A percentile compares a stretch with the other conserved stretches of the same genome.
These are phyloP conservation scores for Phialocephala subalpina DNA, from an alignment of 2,329 filamentous ascomycete genomes.

Conservation along the genomic window DNA sequence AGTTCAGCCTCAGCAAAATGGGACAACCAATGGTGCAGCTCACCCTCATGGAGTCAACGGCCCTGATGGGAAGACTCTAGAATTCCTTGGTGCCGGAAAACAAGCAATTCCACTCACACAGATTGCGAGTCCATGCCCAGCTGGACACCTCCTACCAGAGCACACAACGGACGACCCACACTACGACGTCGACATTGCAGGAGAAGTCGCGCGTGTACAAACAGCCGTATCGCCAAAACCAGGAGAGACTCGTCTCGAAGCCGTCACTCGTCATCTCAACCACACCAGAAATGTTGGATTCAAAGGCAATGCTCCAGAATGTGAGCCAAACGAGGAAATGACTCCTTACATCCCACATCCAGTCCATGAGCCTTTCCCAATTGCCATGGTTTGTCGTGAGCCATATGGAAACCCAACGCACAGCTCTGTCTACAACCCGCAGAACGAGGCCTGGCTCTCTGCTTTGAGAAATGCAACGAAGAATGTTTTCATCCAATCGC, in stretches of 20 bases:
- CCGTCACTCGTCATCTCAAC: conserved; percentile 72
- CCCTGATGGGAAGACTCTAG: conserved; percentile 31
- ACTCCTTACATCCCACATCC: conserved; percentile 69
- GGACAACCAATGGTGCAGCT: neutral
- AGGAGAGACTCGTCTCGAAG: conserved; percentile 62
- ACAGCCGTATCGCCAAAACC: conserved; percentile 57
- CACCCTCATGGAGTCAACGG: conserved; percentile 21
- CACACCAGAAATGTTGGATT: conserved; percentile 62
- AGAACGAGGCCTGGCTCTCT: conserved; percentile 79
- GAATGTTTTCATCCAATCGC: conserved; percentile 80
- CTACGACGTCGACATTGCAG: conserved; percentile 68
- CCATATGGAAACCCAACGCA: conserved; percentile 72
- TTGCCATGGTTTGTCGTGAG: conserved; percentile 74
- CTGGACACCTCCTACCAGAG: conserved; percentile 52
- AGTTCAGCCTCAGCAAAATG: neutral
- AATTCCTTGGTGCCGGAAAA: conserved; percentile 40
- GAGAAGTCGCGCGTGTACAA: conserved; percentile 70
- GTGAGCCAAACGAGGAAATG: conserved; percentile 62
- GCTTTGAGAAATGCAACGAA: conserved; percentile 69
- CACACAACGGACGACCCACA: conserved; percentile 67
- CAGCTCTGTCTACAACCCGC: conserved; percentile 68
- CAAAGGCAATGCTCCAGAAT: conserved; percentile 61
- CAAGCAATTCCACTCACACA: conserved; percentile 32
- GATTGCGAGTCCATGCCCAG: conserved; percentile 34
- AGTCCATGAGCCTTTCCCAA: conserved; percentile 66